A percentile compares a stretch with the other conserved stretches of the same genome.
phyloP scores from a whole-genome alignment of 2,329 filamentous ascomycete species.

The Blumeriella jaapii region DNA sequence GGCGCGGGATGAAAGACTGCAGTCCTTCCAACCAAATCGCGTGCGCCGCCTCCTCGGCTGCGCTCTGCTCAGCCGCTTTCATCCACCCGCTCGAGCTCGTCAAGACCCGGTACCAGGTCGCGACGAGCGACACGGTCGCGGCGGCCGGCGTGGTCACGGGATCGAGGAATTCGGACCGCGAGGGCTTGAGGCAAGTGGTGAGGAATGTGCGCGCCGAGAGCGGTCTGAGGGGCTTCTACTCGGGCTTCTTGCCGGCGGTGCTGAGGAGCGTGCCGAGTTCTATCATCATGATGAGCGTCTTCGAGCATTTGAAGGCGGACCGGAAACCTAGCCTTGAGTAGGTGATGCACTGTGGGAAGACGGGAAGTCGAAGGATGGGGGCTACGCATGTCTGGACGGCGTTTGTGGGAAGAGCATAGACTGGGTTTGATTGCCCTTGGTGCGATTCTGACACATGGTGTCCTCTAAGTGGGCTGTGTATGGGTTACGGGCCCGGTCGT shows the following conservation, averaged over 20 bases:
- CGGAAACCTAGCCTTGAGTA: constrained; percentile 5
- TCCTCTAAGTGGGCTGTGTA: too few species aligned
- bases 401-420: too few species aligned
- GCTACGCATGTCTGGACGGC: too few species aligned
- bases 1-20: constrained; percentile 9
- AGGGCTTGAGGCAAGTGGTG: constrained; percentile 13
- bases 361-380: neutral
- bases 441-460: too few species aligned
- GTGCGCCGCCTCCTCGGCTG: constrained; percentile 9
- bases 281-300: constrained; percentile 18
- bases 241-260: constrained; percentile 14
- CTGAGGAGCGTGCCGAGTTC: constrained; percentile 15
- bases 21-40: constrained; percentile 8
- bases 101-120: constrained; percentile 18
- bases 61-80: constrained; percentile 10
- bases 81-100: constrained; percentile 17
- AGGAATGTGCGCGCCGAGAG: constrained; percentile 15
- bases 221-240: constrained; percentile 14
- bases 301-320: constrained; percentile 16
- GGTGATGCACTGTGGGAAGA: constrained; percentile 1
- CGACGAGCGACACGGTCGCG: constrained; percentile 15
- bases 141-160: constrained; percentile 6
- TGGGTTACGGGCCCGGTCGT: too few species aligned
- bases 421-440: too few species aligned
- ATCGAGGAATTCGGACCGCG: constrained; percentile 10